Evolutionary conservation across 164 flowering plant species (phyloP).

Genomic region (Berberis vulgaris): DNA sequence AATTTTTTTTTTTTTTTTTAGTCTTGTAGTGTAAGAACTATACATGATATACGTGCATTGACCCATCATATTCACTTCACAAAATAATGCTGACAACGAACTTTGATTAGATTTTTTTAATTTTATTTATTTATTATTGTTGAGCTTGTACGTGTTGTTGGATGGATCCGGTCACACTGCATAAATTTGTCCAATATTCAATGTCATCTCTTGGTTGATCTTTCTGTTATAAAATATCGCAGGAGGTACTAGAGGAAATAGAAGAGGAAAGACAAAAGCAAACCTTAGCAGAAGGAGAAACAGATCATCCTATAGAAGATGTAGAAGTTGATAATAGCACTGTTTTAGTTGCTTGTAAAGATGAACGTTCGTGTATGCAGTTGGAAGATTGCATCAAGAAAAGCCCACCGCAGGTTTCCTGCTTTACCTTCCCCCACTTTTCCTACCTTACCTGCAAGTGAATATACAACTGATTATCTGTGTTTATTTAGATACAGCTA

Average conservation of each 20-base stretch:
- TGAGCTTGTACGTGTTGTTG: too few relatives aligned
- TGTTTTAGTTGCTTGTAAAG: conserved; percentile 90
- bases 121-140: too few relatives aligned
- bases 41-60: too few relatives aligned
- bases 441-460: too few relatives aligned
- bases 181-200: background rate
- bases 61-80: too few relatives aligned
- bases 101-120: too few relatives aligned
- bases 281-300: conserved; percentile 26
- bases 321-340: conserved; percentile 32
- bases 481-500: too few relatives aligned
- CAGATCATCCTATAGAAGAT: conserved; percentile 12
- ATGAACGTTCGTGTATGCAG: conserved; percentile 93
- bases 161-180: too few relatives aligned
- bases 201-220: background rate
- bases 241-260: conserved; percentile 89
- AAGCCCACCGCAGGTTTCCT: conserved; percentile 56
- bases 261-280: conserved; percentile 65
- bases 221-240: conserved; percentile 2
- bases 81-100: too few relatives aligned
- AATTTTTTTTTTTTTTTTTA: too few relatives aligned
- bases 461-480: too few relatives aligned
- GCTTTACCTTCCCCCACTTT: background rate
- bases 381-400: conserved; percentile 77
- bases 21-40: too few relatives aligned